Evolutionary conservation across 108 stramenopile species (phyloP).

Genomic region (Phaeodactylum tricornutum): DNA sequence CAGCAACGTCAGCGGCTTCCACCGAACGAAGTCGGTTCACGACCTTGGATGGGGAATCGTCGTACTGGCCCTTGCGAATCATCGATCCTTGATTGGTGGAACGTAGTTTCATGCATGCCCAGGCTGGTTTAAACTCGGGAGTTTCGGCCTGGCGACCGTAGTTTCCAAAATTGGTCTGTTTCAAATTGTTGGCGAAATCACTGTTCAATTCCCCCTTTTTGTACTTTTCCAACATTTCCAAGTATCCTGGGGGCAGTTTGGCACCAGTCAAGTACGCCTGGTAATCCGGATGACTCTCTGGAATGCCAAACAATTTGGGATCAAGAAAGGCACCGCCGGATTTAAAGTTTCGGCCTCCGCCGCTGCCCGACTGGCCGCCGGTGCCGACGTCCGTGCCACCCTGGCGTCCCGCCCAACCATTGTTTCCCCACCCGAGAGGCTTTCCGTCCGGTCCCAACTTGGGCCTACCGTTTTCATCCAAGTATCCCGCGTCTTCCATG

Average conservation of each 20-base stretch:
- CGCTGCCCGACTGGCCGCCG: background rate
- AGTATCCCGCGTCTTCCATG: background rate
- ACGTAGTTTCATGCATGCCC: slow-evolving; percentile 7
- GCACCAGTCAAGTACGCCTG: background rate
- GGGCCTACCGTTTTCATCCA: background rate
- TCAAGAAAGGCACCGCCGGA: background rate
- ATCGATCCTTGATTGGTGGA: background rate
- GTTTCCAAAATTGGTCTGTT: slow-evolving; percentile 1
- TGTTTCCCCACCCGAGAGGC: background rate
- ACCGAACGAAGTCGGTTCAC: too few relatives aligned
- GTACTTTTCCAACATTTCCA: background rate
- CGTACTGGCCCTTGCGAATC: slow-evolving; percentile 9
- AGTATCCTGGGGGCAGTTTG: slow-evolving; percentile 9
- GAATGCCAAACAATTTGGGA: slow-evolving; percentile 4
- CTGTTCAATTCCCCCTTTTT: background rate
- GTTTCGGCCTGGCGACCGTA: background rate
- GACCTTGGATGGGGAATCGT: slow-evolving; percentile 6
- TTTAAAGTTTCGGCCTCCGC: slow-evolving; percentile 3
- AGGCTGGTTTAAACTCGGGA: slow-evolving; percentile 4
- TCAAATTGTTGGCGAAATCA: background rate
- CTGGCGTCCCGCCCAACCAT: background rate
- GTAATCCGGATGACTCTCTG: slow-evolving; percentile 2
- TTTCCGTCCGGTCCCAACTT: background rate
- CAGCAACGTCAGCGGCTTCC: too few relatives aligned
- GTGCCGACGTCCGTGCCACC: background rate